A percentile compares a stretch with the other conserved stretches of the same genome.
Evolutionary conservation across 2,329 filamentous ascomycete species (phyloP).

Genomic region (Botryosphaeria dothidea): DNA sequence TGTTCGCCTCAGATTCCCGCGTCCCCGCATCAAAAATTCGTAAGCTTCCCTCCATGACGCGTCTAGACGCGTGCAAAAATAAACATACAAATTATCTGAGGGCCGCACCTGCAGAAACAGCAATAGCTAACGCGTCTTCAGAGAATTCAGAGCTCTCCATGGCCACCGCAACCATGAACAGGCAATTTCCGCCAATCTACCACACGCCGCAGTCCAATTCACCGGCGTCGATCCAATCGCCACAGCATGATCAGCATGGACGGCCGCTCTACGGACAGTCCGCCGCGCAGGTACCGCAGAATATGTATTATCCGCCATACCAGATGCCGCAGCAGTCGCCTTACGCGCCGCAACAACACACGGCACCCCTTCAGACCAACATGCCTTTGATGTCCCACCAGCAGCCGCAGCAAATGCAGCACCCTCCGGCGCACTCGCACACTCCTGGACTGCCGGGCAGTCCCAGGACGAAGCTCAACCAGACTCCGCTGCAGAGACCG

Average conservation of each 20-base stretch:
- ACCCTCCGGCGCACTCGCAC: constrained; percentile 45
- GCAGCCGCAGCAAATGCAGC: constrained; percentile 44
- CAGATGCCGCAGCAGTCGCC: constrained; percentile 57
- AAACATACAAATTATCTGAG: not conserved
- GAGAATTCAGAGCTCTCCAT: constrained; percentile 68
- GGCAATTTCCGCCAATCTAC: constrained; percentile 85
- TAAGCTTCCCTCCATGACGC: not conserved
- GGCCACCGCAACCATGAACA: constrained; percentile 67
- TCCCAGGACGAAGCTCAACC: constrained; percentile 51
- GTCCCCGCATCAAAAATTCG: not conserved
- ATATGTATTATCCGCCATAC: constrained; percentile 76
- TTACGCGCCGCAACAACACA: constrained; percentile 58
- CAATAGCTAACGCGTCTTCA: constrained; percentile 59
- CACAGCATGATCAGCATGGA: constrained; percentile 84
- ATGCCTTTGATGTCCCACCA: constrained; percentile 56
- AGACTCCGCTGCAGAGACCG: constrained; percentile 58
- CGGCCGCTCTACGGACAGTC: constrained; percentile 82
- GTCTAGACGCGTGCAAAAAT: constrained; percentile 3
- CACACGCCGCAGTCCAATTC: constrained; percentile 95
- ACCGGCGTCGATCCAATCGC: constrained; percentile 87
- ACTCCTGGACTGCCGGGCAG: constrained; percentile 65
- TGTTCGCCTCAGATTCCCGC: not conserved
- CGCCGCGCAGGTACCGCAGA: constrained; percentile 78
- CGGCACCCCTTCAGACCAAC: constrained; percentile 47
- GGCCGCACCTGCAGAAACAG: not conserved